A percentile compares a stretch with the other conserved stretches of the same genome.
These are phyloP conservation scores for Colletotrichum viniferum DNA, from an alignment of 2,329 filamentous ascomycete genomes.

Conservation along the genomic window DNA sequence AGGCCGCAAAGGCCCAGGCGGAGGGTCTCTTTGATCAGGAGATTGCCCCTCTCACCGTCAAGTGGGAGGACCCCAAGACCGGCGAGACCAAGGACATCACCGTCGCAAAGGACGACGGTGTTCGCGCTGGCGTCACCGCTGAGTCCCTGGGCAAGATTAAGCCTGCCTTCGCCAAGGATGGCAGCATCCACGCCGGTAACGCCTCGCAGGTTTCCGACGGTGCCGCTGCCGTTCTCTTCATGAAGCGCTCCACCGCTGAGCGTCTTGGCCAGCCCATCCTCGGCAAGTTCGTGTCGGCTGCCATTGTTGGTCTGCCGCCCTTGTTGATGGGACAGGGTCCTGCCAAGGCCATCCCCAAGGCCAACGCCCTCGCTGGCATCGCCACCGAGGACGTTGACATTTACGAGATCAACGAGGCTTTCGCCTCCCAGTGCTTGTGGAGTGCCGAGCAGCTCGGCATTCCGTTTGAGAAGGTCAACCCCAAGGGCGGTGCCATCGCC, in stretches of 20 bases:
- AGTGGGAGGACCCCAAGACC: slow-evolving; percentile 89
- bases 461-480: slow-evolving; percentile 88
- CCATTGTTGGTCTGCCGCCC: slow-evolving; percentile 86
- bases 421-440: slow-evolving; percentile 93
- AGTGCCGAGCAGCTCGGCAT: slow-evolving; percentile 88
- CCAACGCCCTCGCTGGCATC: slow-evolving; percentile 85
- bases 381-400: slow-evolving; percentile 91
- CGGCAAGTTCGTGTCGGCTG: slow-evolving; percentile 88
- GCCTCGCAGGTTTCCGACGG: slow-evolving; percentile 95
- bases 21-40: slow-evolving; percentile 92
- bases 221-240: slow-evolving; percentile 91
- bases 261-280: slow-evolving; percentile 85
- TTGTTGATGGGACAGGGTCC: slow-evolving; percentile 96
- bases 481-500: slow-evolving; percentile 94
- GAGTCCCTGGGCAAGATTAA: slow-evolving; percentile 92
- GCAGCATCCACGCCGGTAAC: slow-evolving; percentile 94
- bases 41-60: slow-evolving; percentile 84
- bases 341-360: slow-evolving; percentile 94
- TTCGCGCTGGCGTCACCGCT: slow-evolving; percentile 82
- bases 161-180: slow-evolving; percentile 88
- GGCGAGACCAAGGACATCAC: slow-evolving; percentile 84
- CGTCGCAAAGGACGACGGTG: slow-evolving; percentile 85
- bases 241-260: slow-evolving; percentile 92
- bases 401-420: slow-evolving; percentile 99
- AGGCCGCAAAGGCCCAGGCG: slow-evolving; percentile 84